Conservation (phyloP, 1,139 yeast species). For the Yamadazyma triangularis region DNA sequence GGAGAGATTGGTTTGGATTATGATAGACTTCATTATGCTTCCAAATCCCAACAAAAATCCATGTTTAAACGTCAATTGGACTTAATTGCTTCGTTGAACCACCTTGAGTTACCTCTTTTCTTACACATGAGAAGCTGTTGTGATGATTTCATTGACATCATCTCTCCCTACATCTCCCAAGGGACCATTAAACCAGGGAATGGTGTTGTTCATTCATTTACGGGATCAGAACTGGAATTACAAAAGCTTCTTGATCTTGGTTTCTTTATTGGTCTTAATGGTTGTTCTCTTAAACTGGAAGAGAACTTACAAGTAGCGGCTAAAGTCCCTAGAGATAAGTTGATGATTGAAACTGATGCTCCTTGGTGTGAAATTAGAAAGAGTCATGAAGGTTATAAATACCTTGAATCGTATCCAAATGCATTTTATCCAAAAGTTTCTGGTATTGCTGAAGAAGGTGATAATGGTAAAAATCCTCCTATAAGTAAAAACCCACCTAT, state of each 20-base stretch:
- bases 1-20: constrained; percentile 95
- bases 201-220: constrained; percentile 91
- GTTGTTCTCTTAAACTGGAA: constrained; percentile 81
- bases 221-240: constrained; percentile 71
- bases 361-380: constrained; percentile 97
- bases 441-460: no score
- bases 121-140: constrained; percentile 89
- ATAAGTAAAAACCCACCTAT: no score
- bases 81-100: constrained; percentile 44
- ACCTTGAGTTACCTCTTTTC: constrained; percentile 66
- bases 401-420: constrained; percentile 51
- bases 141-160: constrained; percentile 64
- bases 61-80: constrained; percentile 73
- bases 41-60: constrained; percentile 58
- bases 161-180: constrained; percentile 51
- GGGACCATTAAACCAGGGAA: constrained; percentile 33
- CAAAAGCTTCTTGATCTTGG: constrained; percentile 50
- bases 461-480: not conserved
- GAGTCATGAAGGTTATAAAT: constrained; percentile 70
- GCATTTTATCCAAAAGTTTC: constrained; percentile 44
- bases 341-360: constrained; percentile 91
- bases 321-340: constrained; percentile 58
- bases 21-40: constrained; percentile 76
- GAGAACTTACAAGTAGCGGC: constrained; percentile 68
- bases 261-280: constrained; percentile 79